phyloP scores from a whole-genome alignment of 2,329 filamentous ascomycete species.

The Venturia effusa region DNA sequence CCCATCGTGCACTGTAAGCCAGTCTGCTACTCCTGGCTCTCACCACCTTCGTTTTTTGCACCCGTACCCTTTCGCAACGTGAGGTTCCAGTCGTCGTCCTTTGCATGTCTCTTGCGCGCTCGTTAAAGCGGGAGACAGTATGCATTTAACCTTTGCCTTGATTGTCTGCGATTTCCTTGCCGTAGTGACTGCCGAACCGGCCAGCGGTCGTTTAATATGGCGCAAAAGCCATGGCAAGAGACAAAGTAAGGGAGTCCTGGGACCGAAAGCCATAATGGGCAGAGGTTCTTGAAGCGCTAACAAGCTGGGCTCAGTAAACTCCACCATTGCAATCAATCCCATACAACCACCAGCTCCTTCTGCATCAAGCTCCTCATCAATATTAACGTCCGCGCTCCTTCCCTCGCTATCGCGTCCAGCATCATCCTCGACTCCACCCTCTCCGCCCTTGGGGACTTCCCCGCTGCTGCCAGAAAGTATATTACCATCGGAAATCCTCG shows the following conservation, averaged over 20 bases:
- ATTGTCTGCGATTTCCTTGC: constrained; percentile 1
- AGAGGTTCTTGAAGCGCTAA: not conserved
- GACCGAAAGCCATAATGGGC: not conserved
- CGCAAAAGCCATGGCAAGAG: not conserved
- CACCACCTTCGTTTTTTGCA: constrained; percentile 1
- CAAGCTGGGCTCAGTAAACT: not conserved
- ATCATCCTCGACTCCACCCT: not conserved
- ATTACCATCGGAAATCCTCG: not conserved
- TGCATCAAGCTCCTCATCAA: not conserved
- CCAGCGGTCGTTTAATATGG: not conserved
- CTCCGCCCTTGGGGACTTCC: not conserved
- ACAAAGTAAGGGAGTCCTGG: not conserved
- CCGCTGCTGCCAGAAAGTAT: not conserved
- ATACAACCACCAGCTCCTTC: not conserved
- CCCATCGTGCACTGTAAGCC: not conserved
- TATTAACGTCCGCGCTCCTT: constrained; percentile 2
- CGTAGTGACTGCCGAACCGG: not conserved
- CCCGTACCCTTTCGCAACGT: not conserved
- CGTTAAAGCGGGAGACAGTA: constrained; percentile 7
- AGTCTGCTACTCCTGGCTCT: not conserved
- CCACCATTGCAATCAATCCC: constrained; percentile 1
- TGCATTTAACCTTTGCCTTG: constrained; percentile 8
- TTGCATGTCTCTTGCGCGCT: constrained; percentile 10
- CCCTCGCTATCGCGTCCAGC: not conserved
- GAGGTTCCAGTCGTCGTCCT: not conserved